Percentiles rank a stretch among this genome's conserved stretches.
Conservation (phyloP, 768 basidiomycete genomes). For the Boletus vermiculosoides region DNA sequence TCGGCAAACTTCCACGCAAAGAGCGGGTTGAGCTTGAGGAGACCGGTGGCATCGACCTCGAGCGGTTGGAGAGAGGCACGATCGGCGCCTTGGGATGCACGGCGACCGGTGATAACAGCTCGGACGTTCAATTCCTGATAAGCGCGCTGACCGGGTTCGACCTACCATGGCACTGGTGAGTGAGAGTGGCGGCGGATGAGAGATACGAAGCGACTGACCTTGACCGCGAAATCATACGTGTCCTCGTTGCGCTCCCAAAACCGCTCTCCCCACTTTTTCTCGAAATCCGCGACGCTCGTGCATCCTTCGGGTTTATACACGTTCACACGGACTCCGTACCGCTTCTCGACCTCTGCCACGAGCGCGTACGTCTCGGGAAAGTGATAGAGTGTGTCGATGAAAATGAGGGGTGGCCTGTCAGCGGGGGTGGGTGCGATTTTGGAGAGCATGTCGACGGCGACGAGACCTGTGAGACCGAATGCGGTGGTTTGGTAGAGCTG, state of each 20-base stretch:
- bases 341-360: constrained; percentile 73
- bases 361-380: constrained; percentile 92
- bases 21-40: constrained; percentile 93
- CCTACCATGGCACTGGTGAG: constrained; percentile 43
- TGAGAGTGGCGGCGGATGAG: not conserved
- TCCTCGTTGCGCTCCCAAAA: constrained; percentile 89
- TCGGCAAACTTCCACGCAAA: constrained; percentile 82
- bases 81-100: constrained; percentile 91
- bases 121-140: constrained; percentile 77
- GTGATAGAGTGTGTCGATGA: constrained; percentile 96
- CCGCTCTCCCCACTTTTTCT: constrained; percentile 70
- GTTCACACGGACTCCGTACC: constrained; percentile 70
- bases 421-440: constrained; percentile 57
- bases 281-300: constrained; percentile 68
- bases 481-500: constrained; percentile 92
- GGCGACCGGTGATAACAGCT: constrained; percentile 92
- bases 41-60: constrained; percentile 85
- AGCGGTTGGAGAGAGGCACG: constrained; percentile 79
- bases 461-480: constrained; percentile 93
- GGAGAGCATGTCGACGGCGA: constrained; percentile 92
- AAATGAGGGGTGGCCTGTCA: constrained; percentile 77
- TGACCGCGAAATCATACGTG: constrained; percentile 88
- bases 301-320: constrained; percentile 80
- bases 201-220: constrained; percentile 50
- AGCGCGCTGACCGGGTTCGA: constrained; percentile 88